phyloP scores from a whole-genome alignment of 257 asterid genomes.

The Capsicum pubescens region DNA sequence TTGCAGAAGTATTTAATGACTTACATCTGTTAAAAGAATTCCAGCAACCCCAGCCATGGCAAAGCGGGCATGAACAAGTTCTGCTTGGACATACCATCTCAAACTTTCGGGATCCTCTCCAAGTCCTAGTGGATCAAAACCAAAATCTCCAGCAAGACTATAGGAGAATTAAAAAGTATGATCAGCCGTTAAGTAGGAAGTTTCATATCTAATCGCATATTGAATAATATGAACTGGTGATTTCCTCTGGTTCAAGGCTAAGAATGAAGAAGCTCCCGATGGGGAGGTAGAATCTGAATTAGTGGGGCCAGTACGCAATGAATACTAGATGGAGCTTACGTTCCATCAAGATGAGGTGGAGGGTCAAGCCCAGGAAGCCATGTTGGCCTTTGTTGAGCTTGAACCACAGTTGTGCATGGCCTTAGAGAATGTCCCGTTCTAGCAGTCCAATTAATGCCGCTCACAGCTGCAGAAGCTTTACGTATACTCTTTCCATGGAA shows the following conservation, averaged over 20 bases:
- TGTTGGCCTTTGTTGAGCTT: constrained; percentile 77
- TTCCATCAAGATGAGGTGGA: constrained; percentile 89
- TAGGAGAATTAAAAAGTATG: neutral
- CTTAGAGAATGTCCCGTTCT: constrained; percentile 36
- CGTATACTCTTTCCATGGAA: constrained; percentile 43
- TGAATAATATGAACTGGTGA: neutral
- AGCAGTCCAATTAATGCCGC: constrained; percentile 41
- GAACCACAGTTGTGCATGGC: constrained; percentile 42
- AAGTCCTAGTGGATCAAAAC: constrained; percentile 90
- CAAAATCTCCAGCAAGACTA: constrained; percentile 89
- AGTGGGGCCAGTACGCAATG: neutral
- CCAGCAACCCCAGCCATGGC: constrained; percentile 99
- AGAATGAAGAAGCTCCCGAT: neutral
- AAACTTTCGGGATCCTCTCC: constrained; percentile 90
- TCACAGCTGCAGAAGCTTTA: constrained; percentile 38
- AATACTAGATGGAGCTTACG: constrained; percentile 50
- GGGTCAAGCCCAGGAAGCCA: constrained; percentile 97
- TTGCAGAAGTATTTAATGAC: constrained; percentile 26
- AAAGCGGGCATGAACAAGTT: constrained; percentile 84
- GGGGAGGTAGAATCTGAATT: no score
- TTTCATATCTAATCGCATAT: neutral
- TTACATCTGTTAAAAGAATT: constrained; percentile 76
- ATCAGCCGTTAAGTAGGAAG: neutral
- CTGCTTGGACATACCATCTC: constrained; percentile 93
- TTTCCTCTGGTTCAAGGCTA: neutral